phyloP scores from a whole-genome alignment of 2,329 filamentous ascomycete species.

The Cladosporium cucumerinum region DNA sequence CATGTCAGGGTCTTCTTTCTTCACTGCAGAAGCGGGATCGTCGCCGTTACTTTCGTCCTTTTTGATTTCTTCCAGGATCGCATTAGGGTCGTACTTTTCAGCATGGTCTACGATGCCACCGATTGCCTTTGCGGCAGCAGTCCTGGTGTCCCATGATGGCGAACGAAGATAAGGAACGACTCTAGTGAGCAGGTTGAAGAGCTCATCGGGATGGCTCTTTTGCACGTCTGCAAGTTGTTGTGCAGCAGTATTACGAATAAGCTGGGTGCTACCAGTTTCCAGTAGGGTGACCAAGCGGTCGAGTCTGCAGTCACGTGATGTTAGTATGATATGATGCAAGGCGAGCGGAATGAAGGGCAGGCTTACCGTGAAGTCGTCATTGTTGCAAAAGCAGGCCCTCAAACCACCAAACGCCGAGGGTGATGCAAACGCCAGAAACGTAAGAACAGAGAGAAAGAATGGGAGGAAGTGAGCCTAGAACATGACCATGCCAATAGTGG shows the following conservation, averaged over 20 bases:
- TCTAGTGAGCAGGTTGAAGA: constrained; percentile 89
- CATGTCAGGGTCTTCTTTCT: constrained; percentile 52
- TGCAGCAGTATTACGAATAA: constrained; percentile 95
- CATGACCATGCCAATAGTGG: not conserved
- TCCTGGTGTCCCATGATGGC: constrained; percentile 95
- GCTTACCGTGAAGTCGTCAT: constrained; percentile 27
- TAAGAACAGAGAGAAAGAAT: constrained; percentile 16
- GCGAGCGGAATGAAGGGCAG: not conserved
- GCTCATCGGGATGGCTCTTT: constrained; percentile 94
- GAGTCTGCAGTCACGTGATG: constrained; percentile 33
- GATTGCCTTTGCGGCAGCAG: constrained; percentile 87
- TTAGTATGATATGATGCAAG: constrained; percentile 10
- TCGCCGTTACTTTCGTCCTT: constrained; percentile 37
- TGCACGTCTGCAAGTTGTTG: constrained; percentile 97
- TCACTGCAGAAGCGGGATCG: constrained; percentile 42
- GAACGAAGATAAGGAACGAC: constrained; percentile 94
- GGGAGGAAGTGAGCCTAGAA: not conserved
- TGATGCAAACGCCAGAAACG: constrained; percentile 14
- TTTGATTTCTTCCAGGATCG: constrained; percentile 30
- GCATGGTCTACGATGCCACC: constrained; percentile 92
- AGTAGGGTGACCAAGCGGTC: constrained; percentile 66
- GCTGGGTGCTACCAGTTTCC: constrained; percentile 91
- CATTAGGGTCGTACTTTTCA: constrained; percentile 76
- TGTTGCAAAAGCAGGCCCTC: constrained; percentile 17
- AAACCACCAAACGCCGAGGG: constrained; percentile 17